Base-by-base conservation (phyloP, 495 filamentous ascomycete genomes). In the Aspergillus homomorphus region DNA sequence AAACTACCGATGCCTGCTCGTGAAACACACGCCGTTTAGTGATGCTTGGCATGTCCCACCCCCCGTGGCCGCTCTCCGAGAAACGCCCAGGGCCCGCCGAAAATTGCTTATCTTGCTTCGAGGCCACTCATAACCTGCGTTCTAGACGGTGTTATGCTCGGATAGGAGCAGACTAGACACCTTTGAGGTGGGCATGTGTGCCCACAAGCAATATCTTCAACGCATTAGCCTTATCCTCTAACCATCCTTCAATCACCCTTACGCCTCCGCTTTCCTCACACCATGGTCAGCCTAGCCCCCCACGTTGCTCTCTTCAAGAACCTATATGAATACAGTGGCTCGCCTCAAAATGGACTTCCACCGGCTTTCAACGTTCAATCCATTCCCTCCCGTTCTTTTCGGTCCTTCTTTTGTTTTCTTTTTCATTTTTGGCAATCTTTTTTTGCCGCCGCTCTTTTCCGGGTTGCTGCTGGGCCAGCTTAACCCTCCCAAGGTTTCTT, bases 151-250 rank as follows among this genome's bases (percentile, higher is more conserved):
- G 1, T 14, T 43, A 23, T n/a, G n/a, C 30, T 20, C 26, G 33
- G 46, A 20, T 18, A 45, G 24, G 38, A 22, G 28, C 51, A 26
- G 30, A 45, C 42, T 48, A 24, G 24, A 16, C 42, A 20, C 21
- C 51, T 42, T 24, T 7, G 24, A 15, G 22, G 41, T 20, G 42
- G 44, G n/a, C 24, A 28, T 55, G 38, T 18, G 33, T 55, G 45
- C n/a, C 61, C 62, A 60, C 53, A 41, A 19, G 60, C 54, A 60
- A 64, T 64, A 19, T 64, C 50, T 44, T 33, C 45, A 57, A 57
- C 28, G 53, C 61, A 57, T 60, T 60, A 60, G 62, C 20, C 38
- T 57, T 30, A 46, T n/a, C 26, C 49, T 45, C 49, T 22, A n/a
- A 24, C 44, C 50, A 41, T 38, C 62, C 62, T 64, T 60, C 54